Conservation (phyloP, 306 rosid species). For the Rosa chinensis region DNA sequence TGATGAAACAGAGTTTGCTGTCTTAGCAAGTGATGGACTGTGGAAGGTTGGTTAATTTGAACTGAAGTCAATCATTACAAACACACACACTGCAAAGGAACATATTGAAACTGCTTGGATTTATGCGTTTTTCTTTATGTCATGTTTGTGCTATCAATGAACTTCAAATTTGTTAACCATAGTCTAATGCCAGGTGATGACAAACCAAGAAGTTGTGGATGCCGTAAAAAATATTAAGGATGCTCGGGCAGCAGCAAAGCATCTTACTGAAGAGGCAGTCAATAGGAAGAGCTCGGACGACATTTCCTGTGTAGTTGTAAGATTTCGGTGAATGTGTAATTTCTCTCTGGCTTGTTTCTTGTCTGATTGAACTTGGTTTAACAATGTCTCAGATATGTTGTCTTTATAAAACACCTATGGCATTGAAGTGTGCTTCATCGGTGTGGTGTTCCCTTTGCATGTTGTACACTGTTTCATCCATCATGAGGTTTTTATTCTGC, state of each 20-base stretch:
- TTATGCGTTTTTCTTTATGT: not conserved
- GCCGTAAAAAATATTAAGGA: slow-evolving; percentile 65
- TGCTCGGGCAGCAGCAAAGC: slow-evolving; percentile 80
- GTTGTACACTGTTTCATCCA: not conserved
- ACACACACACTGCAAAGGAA: not conserved
- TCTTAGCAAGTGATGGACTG: slow-evolving; percentile 94
- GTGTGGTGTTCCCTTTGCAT: slow-evolving; percentile 10
- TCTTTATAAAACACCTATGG: slow-evolving; percentile 11
- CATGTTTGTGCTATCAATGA: not conserved
- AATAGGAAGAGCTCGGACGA: slow-evolving; percentile 85
- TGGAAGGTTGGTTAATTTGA: slow-evolving; percentile 75
- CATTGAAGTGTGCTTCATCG: slow-evolving; percentile 7
- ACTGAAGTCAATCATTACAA: not conserved
- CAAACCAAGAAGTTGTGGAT: slow-evolving; percentile 87
- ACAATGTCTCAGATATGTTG: slow-evolving; percentile 3
- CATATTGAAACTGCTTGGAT: not conserved
- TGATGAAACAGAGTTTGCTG: slow-evolving; percentile 61
- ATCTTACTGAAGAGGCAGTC: slow-evolving; percentile 78
- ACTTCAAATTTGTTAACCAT: slow-evolving; percentile 9
- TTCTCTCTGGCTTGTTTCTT: not conserved
- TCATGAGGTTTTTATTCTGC: not conserved
- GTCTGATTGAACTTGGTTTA: not conserved
- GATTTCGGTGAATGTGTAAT: slow-evolving; percentile 46
- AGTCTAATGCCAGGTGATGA: slow-evolving; percentile 62
- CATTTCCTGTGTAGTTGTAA: slow-evolving; percentile 82